Evolutionary conservation across 306 rosid genomes (phyloP), one percentile per base, ranked within the genome.

Genomic region (Dryas octopetala): DNA sequence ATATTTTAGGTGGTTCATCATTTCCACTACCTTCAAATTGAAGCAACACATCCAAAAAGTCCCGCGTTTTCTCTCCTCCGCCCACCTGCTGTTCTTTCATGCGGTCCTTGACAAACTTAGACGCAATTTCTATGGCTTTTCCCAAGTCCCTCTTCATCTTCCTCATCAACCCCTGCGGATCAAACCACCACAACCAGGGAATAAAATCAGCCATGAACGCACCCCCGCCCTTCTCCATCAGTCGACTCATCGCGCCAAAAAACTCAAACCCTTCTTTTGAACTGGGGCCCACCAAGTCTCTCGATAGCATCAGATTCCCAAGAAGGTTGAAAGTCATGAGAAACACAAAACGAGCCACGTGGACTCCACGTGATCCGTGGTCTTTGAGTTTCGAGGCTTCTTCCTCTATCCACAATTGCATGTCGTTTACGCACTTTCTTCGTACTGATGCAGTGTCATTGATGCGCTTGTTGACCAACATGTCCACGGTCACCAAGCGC

Each of bases 281-380:
- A 1, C 80, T 78, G 8, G 89, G 89, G 14, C 79, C 85, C 26
- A 81, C 66, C 70, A 90, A n/a, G 61, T 88, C 89, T 14, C 73
- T 76, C 0, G 92, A 88, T 28, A 90, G 43, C 87, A 90, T 79
- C 17, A 90, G 76, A 62, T 88, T 90, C 15, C 90, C 96, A 9
- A 90, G 71, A 52, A 90, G 47, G 58, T 90, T 90, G 59, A 88
- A 90, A 4, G 79, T 62, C 91, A 78, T 83, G 6, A 88, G 77
- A 38, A 90, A 86, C 9, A 90, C 87, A 5, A 86, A 86, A 0
- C 84, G 79, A 0, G 88, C 86, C 78, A 91, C 83, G 9, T 84
- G 85, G 11, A 91, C 59, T 6, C 90, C 93, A 2, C 3, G 38
- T 32, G 38, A 32, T 32, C 38, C 38, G 3, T 1, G 38, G 9